These are phyloP conservation scores for Cercospora sp. DNA, from an alignment of 2,329 filamentous ascomycete species.

Conservation along the genomic window DNA sequence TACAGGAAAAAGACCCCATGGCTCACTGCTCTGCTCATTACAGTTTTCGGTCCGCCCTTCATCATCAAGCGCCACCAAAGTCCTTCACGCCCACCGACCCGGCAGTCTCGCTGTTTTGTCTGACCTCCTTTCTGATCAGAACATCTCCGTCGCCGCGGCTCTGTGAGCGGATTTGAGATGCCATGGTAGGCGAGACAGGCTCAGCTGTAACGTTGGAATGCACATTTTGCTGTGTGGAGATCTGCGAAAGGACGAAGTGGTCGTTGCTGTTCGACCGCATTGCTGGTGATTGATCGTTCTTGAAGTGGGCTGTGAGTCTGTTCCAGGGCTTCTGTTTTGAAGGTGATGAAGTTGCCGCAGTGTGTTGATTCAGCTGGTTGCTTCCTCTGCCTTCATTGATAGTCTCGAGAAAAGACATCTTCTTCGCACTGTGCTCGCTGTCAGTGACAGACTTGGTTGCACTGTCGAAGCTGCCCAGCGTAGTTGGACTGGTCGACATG, in stretches of 20 bases:
- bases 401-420: constrained; percentile 27
- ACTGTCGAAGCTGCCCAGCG: constrained; percentile 12
- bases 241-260: constrained; percentile 20
- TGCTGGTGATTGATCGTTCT: constrained; percentile 1
- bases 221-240: constrained; percentile 10
- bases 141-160: constrained; percentile 25
- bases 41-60: background rate
- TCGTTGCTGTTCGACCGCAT: constrained; percentile 11
- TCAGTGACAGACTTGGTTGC: constrained; percentile 17
- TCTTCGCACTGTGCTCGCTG: constrained; percentile 25
- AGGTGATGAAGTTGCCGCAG: background rate
- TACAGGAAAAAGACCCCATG: background rate
- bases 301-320: constrained; percentile 17
- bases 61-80: constrained; percentile 16
- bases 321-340: constrained; percentile 10
- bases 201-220: constrained; percentile 20
- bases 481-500: constrained; percentile 13
- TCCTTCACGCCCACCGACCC: constrained; percentile 19
- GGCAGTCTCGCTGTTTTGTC: constrained; percentile 32
- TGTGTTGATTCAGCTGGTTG: constrained; percentile 1
- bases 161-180: constrained; percentile 14
- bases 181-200: constrained; percentile 23
- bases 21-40: background rate
- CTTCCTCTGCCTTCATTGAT: constrained; percentile 22
- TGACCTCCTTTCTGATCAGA: constrained; percentile 32